Base-by-base conservation (phyloP, 176 grass and related monocot genomes). In the Lolium perenne region DNA sequence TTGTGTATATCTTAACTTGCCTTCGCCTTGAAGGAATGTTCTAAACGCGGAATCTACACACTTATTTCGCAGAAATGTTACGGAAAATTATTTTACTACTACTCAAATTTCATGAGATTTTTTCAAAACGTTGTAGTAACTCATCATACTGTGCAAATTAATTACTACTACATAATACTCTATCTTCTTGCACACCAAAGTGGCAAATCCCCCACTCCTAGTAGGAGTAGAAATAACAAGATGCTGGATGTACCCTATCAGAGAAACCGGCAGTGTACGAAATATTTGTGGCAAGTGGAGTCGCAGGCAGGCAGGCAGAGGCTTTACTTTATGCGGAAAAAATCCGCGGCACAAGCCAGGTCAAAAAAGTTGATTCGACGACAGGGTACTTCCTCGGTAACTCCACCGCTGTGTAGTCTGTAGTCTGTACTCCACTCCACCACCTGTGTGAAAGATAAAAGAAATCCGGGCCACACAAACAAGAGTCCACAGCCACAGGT, bases 341-440 rank as follows among this genome's bases (percentile, higher is more conserved):
- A 77, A 83, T 76, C 35, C 46, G 1, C 67, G 56, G 21, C 23
- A 8, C 66, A n/a, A 38, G 38, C 73, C 67, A 74, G 20, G 74
- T 87, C 38, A 91, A 84, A 18, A 87, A 87, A 76, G n/a, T 5
- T 51, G 80, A 87, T 80, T 87, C 65, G 85, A 87, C 65, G 85
- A 87, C 89, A 59, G 49, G 81, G 40, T 59, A 38, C 67, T 74
- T 59, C 76, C 56, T 87, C 14, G 85, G 75, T 23, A 83, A 14
- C 81, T 76, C 89, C 89, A 87, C 74, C 84, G 6, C 38, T 26
- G 22, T 50, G 13, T 32, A 35, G 32, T 35, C 32, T 35, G 25
- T 32, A 35, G 32, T 35, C 32, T 35, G 32, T 35, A 35, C 32
- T 35, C 2, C 32, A 35, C 32, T 35, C 32, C 32, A 35, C 0